Percentiles rank a stretch among this genome's conserved stretches.
Evolutionary conservation across 805 yeast genomes (phyloP).

Genomic region (Clavispora phyllophila): DNA sequence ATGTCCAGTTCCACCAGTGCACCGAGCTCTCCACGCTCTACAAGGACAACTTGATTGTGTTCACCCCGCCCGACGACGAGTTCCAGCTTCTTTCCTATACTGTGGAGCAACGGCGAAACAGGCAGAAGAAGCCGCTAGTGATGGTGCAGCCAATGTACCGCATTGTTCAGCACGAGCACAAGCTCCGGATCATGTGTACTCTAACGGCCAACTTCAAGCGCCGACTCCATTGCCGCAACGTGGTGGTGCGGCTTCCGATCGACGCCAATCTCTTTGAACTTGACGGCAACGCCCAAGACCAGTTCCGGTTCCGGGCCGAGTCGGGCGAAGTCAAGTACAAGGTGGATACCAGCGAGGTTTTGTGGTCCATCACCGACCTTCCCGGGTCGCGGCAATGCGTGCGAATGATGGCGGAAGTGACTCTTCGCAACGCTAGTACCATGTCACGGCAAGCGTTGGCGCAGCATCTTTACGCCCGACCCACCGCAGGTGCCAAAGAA

Average conservation of each 20-base stretch:
- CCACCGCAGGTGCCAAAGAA: neutral
- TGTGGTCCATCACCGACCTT: conserved; percentile 68
- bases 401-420: conserved; percentile 53
- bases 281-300: conserved; percentile 7
- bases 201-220: conserved; percentile 32
- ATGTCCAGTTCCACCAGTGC: conserved; percentile 53
- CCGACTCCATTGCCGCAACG: conserved; percentile 28
- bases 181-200: conserved; percentile 32
- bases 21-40: conserved; percentile 72
- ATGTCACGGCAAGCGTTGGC: neutral
- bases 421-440: conserved; percentile 1
- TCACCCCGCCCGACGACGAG: conserved; percentile 76
- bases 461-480: neutral
- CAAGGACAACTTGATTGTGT: conserved; percentile 59
- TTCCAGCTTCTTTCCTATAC: conserved; percentile 35
- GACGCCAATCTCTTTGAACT: conserved; percentile 30
- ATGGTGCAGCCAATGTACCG: conserved; percentile 36
- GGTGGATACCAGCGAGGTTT: conserved; percentile 60
- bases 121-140: conserved; percentile 37
- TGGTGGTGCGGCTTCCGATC: conserved; percentile 29
- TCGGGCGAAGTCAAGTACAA: conserved; percentile 67
- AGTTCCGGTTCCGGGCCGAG: conserved; percentile 46
- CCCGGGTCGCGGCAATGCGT: conserved; percentile 51
- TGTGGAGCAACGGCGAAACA: conserved; percentile 38
- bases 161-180: conserved; percentile 15